Percentiles rank a stretch among this genome's conserved stretches.
Conservation (phyloP, 2,329 filamentous ascomycete genomes). For the Colletotrichum magnum region DNA sequence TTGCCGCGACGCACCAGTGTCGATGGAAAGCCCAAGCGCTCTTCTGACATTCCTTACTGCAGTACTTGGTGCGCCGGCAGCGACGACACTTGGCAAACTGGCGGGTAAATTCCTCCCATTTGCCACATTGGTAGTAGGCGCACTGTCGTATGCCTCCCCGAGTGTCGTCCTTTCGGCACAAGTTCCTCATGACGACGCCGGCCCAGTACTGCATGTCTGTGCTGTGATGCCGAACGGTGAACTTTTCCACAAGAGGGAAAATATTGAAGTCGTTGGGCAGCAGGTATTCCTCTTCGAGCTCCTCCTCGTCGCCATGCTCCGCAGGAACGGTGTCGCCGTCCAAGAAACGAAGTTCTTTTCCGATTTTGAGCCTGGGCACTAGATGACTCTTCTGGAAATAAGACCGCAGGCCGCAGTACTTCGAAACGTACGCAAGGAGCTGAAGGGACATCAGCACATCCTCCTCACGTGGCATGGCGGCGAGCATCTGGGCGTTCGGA, state of each 20-base stretch:
- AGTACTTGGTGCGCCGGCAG: constrained; percentile 97
- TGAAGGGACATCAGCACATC: constrained; percentile 99
- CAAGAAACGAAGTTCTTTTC: constrained; percentile 84
- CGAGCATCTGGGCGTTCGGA: constrained; percentile 81
- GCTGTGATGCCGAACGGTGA: constrained; percentile 94
- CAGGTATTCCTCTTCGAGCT: constrained; percentile 88
- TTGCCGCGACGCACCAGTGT: constrained; percentile 93
- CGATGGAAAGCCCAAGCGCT: constrained; percentile 98
- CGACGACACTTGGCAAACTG: constrained; percentile 98
- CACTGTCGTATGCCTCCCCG: constrained; percentile 96
- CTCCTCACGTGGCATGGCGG: constrained; percentile 95
- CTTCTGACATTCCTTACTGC: constrained; percentile 99
- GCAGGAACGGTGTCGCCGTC: constrained; percentile 75
- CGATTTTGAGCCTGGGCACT: constrained; percentile 92
- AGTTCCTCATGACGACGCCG: constrained; percentile 97
- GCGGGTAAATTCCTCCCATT: constrained; percentile 96
- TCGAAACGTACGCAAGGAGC: constrained; percentile 95
- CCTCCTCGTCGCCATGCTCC: constrained; percentile 66
- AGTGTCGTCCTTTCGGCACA: constrained; percentile 97
- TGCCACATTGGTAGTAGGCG: constrained; percentile 97
- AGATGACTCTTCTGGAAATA: constrained; percentile 97
- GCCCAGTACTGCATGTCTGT: constrained; percentile 99
- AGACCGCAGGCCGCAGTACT: constrained; percentile 95
- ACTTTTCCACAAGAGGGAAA: constrained; percentile 98
- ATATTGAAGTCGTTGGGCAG: constrained; percentile 97